These are phyloP conservation scores for Kwoniella shivajii DNA, from an alignment of 1,284 basidiomycete genomes.

Conservation along the genomic window DNA sequence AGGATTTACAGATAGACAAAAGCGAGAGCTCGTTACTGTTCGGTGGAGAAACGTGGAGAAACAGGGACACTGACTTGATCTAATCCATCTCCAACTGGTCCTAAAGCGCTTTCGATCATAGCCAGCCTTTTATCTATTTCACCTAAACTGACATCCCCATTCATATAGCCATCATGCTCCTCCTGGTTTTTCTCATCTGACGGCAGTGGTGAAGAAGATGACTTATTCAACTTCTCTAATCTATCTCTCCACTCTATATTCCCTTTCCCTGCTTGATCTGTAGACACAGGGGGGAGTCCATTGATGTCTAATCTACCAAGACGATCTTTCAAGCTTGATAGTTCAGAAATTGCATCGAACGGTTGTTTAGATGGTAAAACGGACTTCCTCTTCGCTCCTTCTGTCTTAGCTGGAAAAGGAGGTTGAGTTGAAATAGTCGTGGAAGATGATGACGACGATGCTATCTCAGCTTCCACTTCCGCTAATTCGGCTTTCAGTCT, in stretches of 20 bases:
- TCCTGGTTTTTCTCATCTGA: neutral
- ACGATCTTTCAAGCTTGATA: constrained; percentile 33
- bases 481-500: constrained; percentile 56
- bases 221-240: constrained; percentile 57
- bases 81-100: constrained; percentile 50
- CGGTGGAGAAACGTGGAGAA: too few relatives aligned
- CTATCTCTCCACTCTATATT: constrained; percentile 14
- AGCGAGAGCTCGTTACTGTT: too few relatives aligned
- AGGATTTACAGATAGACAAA: too few relatives aligned
- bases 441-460: neutral
- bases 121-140: constrained; percentile 79
- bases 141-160: constrained; percentile 53
- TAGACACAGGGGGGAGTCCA: neutral
- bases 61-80: constrained; percentile 32
- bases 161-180: neutral
- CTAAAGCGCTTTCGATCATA: constrained; percentile 75
- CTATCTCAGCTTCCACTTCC: constrained; percentile 55
- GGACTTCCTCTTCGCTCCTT: constrained; percentile 24
- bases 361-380: constrained; percentile 30
- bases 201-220: neutral
- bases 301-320: constrained; percentile 29
- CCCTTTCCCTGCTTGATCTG: neutral
- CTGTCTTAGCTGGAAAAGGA: neutral
- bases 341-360: constrained; percentile 41
- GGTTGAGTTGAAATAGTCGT: neutral